Base-by-base conservation (phyloP, 78 protist genomes). In the Speleostelium caveatum region DNA sequence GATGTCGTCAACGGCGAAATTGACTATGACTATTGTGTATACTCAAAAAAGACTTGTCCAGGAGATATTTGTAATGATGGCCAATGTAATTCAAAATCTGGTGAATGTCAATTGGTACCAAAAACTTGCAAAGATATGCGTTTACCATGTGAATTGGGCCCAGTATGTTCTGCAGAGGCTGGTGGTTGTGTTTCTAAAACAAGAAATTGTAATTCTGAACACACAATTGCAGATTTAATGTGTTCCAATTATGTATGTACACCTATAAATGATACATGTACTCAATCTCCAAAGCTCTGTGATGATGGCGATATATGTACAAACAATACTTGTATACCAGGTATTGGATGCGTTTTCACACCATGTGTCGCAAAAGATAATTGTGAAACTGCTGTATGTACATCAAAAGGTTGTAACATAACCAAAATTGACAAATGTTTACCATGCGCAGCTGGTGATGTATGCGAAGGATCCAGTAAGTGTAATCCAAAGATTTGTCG, bases 231-330 rank as follows among this genome's bases (percentile, higher is more conserved):
- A 69, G 42, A n/a, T n/a, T n/a, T n/a, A n/a, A n/a, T n/a, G n/a
- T n/a, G n/a, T n/a, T n/a, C 75, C 1, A 42, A 59, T 30, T 69
- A 26, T 7, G 55, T 21, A n/a, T 28, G 21, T 3, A 38, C 75
- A 28, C 42, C 61, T 69, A 26, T 19, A 8, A 69, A 69, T 28
- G 30, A 32, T 41, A 69, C 75, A 0, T 69, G 75, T n/a, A n/a
- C n/a, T 30, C 55, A 49, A 0, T 38, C 51, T 0, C 28, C n/a
- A 21, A 22, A 35, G 2, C 16, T 28, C 14, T 90, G 94, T 73
- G 85, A 90, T 74, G 87, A 78, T 41, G 0, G 6, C 0, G 33
- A 78, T 45, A 7, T 21, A 10, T 90, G 94, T 41, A 71, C 80
- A 0, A 42, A 38, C 19, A 80, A 79, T 32, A 38, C 35, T 0